Evolutionary conservation across 1,139 yeast species (phyloP).

Genomic region (Suhomyces yuchorum): DNA sequence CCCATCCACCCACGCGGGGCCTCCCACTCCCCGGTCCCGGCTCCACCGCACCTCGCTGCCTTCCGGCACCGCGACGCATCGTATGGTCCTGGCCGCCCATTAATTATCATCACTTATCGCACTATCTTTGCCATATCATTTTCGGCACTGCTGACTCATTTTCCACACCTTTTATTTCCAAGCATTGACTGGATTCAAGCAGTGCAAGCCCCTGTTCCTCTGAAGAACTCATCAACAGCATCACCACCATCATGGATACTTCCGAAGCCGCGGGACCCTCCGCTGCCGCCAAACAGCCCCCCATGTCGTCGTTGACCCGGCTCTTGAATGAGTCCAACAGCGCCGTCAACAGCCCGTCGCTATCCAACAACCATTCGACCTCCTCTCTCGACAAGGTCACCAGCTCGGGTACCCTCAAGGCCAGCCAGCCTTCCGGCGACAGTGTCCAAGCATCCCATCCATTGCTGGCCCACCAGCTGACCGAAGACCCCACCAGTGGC

Average conservation of each 20-base stretch:
- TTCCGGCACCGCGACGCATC: constrained; percentile 4
- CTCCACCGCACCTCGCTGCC: not conserved
- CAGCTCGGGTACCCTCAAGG: constrained; percentile 21
- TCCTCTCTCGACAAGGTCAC: constrained; percentile 22
- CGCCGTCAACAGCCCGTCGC: constrained; percentile 27
- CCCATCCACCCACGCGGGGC: not conserved
- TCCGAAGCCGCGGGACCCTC: constrained; percentile 5
- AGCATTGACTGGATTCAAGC: not conserved
- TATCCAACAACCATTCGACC: constrained; percentile 29
- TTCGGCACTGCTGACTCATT: constrained; percentile 3
- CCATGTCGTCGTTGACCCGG: constrained; percentile 44
- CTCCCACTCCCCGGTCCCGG: not conserved
- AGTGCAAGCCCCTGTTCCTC: not conserved
- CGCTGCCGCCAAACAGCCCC: constrained; percentile 17
- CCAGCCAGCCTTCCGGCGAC: constrained; percentile 16
- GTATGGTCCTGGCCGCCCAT: constrained; percentile 1
- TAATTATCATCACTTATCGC: constrained; percentile 8
- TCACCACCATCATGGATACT: constrained; percentile 4
- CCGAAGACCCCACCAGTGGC: constrained; percentile 1
- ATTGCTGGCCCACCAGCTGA: not conserved
- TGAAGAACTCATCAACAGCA: not conserved
- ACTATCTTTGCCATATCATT: constrained; percentile 4
- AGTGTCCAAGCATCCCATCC: not conserved
- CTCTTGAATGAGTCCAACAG: constrained; percentile 43
- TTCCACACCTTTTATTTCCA: not conserved